These are phyloP conservation scores for Phalaenopsis equestris DNA, from an alignment of 106 monocot species.

Conservation along the genomic window DNA sequence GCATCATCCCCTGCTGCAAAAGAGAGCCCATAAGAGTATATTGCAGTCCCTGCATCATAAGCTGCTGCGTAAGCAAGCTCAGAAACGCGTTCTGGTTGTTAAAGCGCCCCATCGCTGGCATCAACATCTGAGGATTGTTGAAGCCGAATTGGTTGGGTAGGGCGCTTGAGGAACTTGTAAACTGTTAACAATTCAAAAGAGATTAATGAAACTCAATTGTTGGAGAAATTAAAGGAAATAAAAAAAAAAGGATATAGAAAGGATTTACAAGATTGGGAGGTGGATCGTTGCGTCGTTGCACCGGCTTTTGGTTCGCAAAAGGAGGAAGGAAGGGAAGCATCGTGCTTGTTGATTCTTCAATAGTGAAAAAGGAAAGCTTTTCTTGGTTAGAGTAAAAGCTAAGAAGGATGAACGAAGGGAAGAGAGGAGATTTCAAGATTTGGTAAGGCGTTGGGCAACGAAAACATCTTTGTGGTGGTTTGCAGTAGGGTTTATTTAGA, in stretches of 20 bases:
- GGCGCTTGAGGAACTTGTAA: neutral
- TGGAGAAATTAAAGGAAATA: neutral
- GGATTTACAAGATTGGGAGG: conserved; percentile 2
- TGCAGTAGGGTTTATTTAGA: too few relatives aligned
- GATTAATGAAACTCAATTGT: neutral
- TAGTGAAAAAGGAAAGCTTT: neutral
- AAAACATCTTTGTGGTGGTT: too few relatives aligned
- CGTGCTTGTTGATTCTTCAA: neutral
- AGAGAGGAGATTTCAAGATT: neutral
- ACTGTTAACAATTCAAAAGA: neutral
- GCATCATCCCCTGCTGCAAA: neutral
- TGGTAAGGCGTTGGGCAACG: too few relatives aligned
- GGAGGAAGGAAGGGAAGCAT: conserved; percentile 8
- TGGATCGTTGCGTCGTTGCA: conserved; percentile 2
- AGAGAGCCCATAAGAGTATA: neutral
- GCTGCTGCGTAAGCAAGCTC: neutral
- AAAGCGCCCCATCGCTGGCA: conserved; percentile 3
- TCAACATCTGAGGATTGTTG: neutral
- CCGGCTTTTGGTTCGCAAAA: conserved; percentile 3
- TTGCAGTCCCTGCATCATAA: conserved; percentile 8
- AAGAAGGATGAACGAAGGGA: neutral
- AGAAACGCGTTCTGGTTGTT: neutral
- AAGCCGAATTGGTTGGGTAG: conserved; percentile 4
- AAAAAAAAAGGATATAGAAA: neutral
- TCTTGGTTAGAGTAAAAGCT: neutral